Evolutionary conservation across 2,329 filamentous ascomycete species (phyloP).

Genomic region (Fusarium avenaceum): DNA sequence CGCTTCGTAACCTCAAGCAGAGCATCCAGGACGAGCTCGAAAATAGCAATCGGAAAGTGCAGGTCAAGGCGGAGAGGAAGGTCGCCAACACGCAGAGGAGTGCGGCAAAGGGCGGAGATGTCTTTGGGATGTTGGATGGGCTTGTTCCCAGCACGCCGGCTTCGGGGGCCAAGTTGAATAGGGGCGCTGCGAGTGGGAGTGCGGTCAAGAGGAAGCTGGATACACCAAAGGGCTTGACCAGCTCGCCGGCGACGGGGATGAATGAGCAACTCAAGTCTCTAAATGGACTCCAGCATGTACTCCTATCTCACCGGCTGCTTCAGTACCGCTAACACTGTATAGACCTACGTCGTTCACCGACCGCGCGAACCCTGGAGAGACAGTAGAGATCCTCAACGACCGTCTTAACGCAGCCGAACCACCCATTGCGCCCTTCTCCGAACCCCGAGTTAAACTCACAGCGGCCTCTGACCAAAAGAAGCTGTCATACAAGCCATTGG

Average conservation of each 20-base stretch:
- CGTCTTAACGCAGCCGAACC: constrained; percentile 76
- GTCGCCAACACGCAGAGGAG: constrained; percentile 73
- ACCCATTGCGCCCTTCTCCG: constrained; percentile 78
- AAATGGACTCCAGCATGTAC: constrained; percentile 49
- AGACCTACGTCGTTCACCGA: constrained; percentile 72
- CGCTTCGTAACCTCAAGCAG: constrained; percentile 84
- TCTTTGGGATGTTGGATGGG: constrained; percentile 87
- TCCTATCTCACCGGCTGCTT: no score
- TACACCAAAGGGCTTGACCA: constrained; percentile 47
- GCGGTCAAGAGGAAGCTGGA: constrained; percentile 53
- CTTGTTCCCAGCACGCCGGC: constrained; percentile 74
- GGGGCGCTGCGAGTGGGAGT: constrained; percentile 49
- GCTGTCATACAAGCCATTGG: constrained; percentile 90
- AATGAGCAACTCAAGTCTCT: constrained; percentile 53
- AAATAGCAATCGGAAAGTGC: constrained; percentile 75
- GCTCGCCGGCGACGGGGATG: constrained; percentile 54
- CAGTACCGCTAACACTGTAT: constrained; percentile 7
- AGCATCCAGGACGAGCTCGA: constrained; percentile 88
- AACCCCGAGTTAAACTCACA: constrained; percentile 85
- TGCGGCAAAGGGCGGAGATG: constrained; percentile 69
- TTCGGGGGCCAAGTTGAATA: constrained; percentile 60
- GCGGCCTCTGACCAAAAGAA: constrained; percentile 92
- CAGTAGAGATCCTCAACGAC: constrained; percentile 85
- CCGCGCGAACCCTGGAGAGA: constrained; percentile 82
- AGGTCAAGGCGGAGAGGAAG: constrained; percentile 74